These are phyloP conservation scores for Parasitella parasitica DNA, from an alignment of 371 early-diverging fungal species.

Conservation along the genomic window DNA sequence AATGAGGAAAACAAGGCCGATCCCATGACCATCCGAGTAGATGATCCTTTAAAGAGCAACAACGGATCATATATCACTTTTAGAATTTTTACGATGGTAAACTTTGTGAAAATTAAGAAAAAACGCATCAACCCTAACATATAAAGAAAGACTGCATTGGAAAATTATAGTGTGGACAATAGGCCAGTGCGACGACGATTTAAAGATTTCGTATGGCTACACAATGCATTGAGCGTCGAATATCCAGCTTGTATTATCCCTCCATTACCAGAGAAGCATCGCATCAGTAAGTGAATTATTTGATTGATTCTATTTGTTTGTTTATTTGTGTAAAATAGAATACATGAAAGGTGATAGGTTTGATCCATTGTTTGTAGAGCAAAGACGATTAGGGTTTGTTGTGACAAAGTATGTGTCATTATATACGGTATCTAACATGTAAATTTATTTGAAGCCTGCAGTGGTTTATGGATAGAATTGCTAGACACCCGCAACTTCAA, in stretches of 20 bases:
- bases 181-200: conserved; percentile 80
- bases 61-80: conserved; percentile 37
- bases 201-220: conserved; percentile 92
- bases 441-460: conserved; percentile 53
- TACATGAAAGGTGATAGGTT: conserved; percentile 95
- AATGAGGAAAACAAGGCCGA: conserved; percentile 18
- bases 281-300: conserved; percentile 60
- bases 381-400: conserved; percentile 64
- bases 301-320: conserved; percentile 3
- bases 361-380: conserved; percentile 83
- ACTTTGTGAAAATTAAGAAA: neutral
- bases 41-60: conserved; percentile 76
- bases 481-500: conserved; percentile 82
- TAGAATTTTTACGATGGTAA: conserved; percentile 32
- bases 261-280: conserved; percentile 90
- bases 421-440: neutral
- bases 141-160: conserved; percentile 52
- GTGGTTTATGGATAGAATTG: conserved; percentile 80
- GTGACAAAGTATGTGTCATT: neutral
- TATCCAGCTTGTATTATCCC: conserved; percentile 84
- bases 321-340: conserved; percentile 46
- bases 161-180: conserved; percentile 42
- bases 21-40: conserved; percentile 57
- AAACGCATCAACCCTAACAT: neutral
- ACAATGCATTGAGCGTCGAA: conserved; percentile 70